A percentile compares a stretch with the other conserved stretches of the same genome.
Evolutionary conservation across 441 rosid genomes (phyloP).

Genomic region (Iberis amara): DNA sequence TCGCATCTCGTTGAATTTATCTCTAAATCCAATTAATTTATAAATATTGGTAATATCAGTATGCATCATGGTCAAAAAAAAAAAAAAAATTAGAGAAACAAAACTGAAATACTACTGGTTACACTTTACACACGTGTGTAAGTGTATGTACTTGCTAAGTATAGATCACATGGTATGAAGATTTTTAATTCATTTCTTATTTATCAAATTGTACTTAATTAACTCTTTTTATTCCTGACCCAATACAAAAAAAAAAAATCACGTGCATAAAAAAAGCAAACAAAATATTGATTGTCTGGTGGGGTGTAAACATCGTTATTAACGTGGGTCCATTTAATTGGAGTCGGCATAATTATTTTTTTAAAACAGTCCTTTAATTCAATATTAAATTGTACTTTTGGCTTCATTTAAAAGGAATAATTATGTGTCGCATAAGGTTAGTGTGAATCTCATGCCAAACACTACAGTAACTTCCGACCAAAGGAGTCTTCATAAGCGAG

Average conservation of each 20-base stretch:
- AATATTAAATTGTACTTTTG: neutral
- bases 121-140: too few relatives aligned
- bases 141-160: too few relatives aligned
- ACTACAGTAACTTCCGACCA: constrained; percentile 22
- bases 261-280: constrained; percentile 20
- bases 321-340: constrained; percentile 29
- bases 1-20: too few relatives aligned
- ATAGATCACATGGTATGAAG: too few relatives aligned
- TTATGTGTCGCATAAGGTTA: constrained; percentile 30
- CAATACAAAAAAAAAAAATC: constrained; percentile 3
- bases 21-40: too few relatives aligned
- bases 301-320: constrained; percentile 33
- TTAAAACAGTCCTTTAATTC: constrained; percentile 12
- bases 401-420: too few relatives aligned
- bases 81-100: too few relatives aligned
- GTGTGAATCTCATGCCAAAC: constrained; percentile 46
- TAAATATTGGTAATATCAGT: too few relatives aligned
- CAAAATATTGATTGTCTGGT: constrained; percentile 22
- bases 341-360: constrained; percentile 17
- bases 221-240: neutral
- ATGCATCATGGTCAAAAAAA: too few relatives aligned
- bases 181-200: neutral
- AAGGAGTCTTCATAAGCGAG: constrained; percentile 21
- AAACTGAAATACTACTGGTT: too few relatives aligned
- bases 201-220: constrained; percentile 18